Percentiles rank a stretch among this genome's conserved stretches.
Evolutionary conservation across 805 yeast species (phyloP).

Genomic region (Starmerella stigmatis): DNA sequence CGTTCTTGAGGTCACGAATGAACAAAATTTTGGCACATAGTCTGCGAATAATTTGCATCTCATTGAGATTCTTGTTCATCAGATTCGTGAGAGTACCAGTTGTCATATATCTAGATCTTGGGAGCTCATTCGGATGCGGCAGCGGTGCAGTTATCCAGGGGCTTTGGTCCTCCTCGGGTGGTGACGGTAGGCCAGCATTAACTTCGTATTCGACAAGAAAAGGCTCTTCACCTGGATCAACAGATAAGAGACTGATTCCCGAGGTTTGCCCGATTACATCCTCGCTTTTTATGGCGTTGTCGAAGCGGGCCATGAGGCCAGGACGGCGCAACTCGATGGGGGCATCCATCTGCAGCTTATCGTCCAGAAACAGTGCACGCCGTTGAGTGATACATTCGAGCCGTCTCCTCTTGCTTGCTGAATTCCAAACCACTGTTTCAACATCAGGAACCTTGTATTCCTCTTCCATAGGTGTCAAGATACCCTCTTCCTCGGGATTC

Average conservation of each 20-base stretch:
- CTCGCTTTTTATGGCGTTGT: constrained; percentile 28
- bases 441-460: constrained; percentile 25
- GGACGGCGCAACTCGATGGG: constrained; percentile 61
- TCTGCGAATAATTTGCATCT: constrained; percentile 80
- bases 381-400: constrained; percentile 65
- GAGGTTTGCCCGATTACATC: constrained; percentile 21
- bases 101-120: constrained; percentile 30
- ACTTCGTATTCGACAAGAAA: constrained; percentile 67
- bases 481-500: neutral
- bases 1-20: constrained; percentile 75
- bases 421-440: constrained; percentile 51
- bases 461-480: neutral
- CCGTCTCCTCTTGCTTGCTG: constrained; percentile 61
- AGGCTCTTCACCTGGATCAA: constrained; percentile 29
- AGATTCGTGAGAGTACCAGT: constrained; percentile 49
- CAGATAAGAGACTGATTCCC: constrained; percentile 8
- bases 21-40: constrained; percentile 79
- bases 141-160: constrained; percentile 17
- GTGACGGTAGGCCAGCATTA: constrained; percentile 65
- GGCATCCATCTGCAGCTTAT: constrained; percentile 51
- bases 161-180: constrained; percentile 29
- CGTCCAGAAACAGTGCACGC: constrained; percentile 51
- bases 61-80: constrained; percentile 53
- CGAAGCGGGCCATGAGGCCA: constrained; percentile 51
- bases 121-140: constrained; percentile 34